Evolutionary conservation across 208 protist species (phyloP), one percentile per base, ranked within the genome.

Genomic region (Naegleria fowleri): DNA sequence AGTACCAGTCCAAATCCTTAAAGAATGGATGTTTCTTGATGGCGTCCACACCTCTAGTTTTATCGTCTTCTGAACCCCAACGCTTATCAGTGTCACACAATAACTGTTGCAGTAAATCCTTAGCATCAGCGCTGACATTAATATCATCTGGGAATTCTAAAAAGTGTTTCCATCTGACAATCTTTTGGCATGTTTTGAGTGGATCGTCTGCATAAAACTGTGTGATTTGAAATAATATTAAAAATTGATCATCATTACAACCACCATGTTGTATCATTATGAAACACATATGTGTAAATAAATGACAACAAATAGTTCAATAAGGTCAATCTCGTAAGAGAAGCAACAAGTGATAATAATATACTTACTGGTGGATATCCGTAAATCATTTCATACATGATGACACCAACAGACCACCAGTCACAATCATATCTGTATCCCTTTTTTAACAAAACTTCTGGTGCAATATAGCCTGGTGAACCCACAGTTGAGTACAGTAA

Each of bases 21-120:
- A 98, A 96, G 90, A 97, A 98, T 33, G 95, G 93, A 91, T 98
- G 97, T 0, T 75, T 58, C 85, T 95, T 95, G 48, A 98, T 96
- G 33, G 94, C 93, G 5, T 95, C 93, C 48, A 79, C 48, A 25
- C 79, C 79, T 85, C n/a, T 85, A n/a, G 13, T 22, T 85, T 85
- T 43, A 36, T 51, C 55, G 36, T n/a, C 19, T 51, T 48, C 55
- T 91, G 94, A 97, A 75, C 93, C 94, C 91, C 97, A 94, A 43
- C 97, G 95, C 29, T 97, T 92, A 59, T 94, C 92, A 19, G 94
- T 94, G 51, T 97, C 96, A 84, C 96, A 97, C 90, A 98, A 94
- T 52, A 98, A 96, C 4, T 93, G 94, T 89, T 95, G 91, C 91
- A 99, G 97, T 43, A 99, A 95, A 88, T 98, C 96, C 39, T 97